Base-by-base conservation (phyloP, 106 monocot species). In the Phalaenopsis equestris region DNA sequence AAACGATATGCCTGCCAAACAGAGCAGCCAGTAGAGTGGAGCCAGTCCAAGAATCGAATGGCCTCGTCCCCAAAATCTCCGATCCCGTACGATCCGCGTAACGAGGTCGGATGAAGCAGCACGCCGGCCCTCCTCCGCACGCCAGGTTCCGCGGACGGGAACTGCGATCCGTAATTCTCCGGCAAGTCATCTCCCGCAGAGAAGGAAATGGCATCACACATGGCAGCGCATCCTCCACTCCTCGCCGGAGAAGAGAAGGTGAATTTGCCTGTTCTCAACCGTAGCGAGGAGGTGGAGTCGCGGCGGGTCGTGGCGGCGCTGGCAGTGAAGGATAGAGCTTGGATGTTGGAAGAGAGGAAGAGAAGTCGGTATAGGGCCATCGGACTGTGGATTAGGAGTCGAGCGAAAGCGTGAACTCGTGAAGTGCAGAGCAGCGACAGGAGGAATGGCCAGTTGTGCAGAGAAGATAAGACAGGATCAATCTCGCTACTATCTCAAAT, bases 1-100 rank as follows among this genome's bases (percentile, higher is more conserved):
- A 52, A 52, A 10, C 10, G 11, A 52, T 52, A 52, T 49, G 93
- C 96, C 96, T 96, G 96, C 96, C 96, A 96, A 72, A 96, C 82
- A 17, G 90, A 75, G 76, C 88, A 94, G 23, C 97, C 97, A n/a
- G 92, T 61, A 11, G 81, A 72, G 72, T 88, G 90, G 18, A 98
- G 97, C 97, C 97, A 98, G 56, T 94, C 89, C 70, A 98, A 73
- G 81, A 94, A 94, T 52, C 79, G 79, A 14, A 98, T 43, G 23
- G 97, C 94, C 75, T 91, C 88, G 19, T 82, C 90, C 47, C 97
- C 97, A 21, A 98, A 84, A 82, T 98, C 97, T 5, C 97, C 97
- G 67, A 98, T 98, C 73, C 97, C 94, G 80, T 94, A 73, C 14
- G 90, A 86, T 3, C 97, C 90, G 3, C 45, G 90, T 30, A 98